These are phyloP conservation scores for Penicilliopsis zonata DNA, from an alignment of 495 filamentous ascomycete genomes.

Conservation along the genomic window DNA sequence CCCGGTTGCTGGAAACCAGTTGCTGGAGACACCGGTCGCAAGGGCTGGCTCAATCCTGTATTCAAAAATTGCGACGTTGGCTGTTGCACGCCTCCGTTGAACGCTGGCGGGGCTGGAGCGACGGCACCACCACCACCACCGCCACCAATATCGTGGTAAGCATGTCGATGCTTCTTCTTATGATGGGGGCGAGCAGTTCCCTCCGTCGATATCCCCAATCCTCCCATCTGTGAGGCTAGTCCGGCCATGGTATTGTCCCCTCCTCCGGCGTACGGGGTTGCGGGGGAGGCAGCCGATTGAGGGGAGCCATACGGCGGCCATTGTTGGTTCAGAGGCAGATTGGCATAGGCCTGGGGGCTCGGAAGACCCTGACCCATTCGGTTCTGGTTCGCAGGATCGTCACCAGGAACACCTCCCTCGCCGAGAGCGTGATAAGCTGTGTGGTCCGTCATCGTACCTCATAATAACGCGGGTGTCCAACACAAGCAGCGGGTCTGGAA, in stretches of 20 bases:
- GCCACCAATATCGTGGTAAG: conserved; percentile 81
- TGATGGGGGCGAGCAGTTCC: conserved; percentile 41
- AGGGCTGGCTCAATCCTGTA: conserved; percentile 43
- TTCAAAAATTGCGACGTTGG: conserved; percentile 61
- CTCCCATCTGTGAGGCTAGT: conserved; percentile 78
- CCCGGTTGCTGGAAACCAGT: conserved; percentile 32
- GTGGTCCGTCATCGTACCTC: conserved; percentile 57
- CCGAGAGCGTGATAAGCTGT: conserved; percentile 66
- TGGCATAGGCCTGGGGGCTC: conserved; percentile 26
- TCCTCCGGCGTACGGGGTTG: conserved; percentile 21
- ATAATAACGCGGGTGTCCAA: conserved; percentile 5
- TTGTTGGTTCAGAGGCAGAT: conserved; percentile 22
- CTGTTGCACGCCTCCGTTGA: conserved; percentile 49
- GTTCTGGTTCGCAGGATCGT: conserved; percentile 54
- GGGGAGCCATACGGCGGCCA: conserved; percentile 33
- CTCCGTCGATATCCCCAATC: conserved; percentile 60
- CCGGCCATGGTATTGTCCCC: conserved; percentile 40
- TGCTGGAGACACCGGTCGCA: conserved; percentile 40
- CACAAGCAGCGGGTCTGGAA: background rate
- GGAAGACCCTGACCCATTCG: conserved; percentile 42
- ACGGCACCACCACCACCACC: too few species aligned
- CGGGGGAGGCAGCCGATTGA: conserved; percentile 18
- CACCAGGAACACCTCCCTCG: conserved; percentile 35
- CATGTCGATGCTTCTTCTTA: conserved; percentile 92
- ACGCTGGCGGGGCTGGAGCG: conserved; percentile 37